These are phyloP conservation scores for Golubevia sp. DNA, from an alignment of 1,284 basidiomycete species.

Conservation along the genomic window DNA sequence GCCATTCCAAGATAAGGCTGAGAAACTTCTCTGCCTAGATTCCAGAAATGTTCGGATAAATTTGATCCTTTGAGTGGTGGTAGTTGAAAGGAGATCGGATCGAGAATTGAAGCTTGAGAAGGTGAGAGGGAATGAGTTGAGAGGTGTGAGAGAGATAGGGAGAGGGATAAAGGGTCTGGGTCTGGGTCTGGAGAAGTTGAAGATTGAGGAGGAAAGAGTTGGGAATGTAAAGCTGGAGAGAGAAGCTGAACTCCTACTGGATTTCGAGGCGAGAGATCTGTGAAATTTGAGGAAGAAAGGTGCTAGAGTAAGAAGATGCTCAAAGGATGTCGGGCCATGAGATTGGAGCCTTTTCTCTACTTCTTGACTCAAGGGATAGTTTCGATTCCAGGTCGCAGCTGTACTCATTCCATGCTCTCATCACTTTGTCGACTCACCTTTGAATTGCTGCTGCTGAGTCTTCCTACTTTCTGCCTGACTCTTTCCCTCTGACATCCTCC, in stretches of 20 bases:
- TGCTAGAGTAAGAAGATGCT: too few species aligned
- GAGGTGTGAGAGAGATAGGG: constrained; percentile 80
- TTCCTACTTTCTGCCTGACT: too few species aligned
- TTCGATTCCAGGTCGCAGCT: too few species aligned
- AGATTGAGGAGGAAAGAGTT: constrained; percentile 75
- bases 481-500: not conserved
- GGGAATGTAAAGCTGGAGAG: constrained; percentile 75
- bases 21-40: constrained; percentile 73
- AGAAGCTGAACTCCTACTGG: constrained; percentile 90
- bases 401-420: too few species aligned
- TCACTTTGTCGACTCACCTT: too few species aligned
- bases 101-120: constrained; percentile 77
- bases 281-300: too few species aligned
- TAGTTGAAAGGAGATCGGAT: constrained; percentile 78
- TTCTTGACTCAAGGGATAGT: too few species aligned
- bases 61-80: constrained; percentile 81
- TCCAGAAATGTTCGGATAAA: constrained; percentile 87
- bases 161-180: constrained; percentile 68
- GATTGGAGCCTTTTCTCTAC: too few species aligned
- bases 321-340: too few species aligned
- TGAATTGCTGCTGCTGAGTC: too few species aligned
- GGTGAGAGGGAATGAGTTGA: constrained; percentile 78
- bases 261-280: constrained; percentile 67
- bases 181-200: constrained; percentile 71
- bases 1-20: constrained; percentile 83